Evolutionary conservation across 768 basidiomycete genomes (phyloP).

Genomic region (Hydnomerulius pinastri): DNA sequence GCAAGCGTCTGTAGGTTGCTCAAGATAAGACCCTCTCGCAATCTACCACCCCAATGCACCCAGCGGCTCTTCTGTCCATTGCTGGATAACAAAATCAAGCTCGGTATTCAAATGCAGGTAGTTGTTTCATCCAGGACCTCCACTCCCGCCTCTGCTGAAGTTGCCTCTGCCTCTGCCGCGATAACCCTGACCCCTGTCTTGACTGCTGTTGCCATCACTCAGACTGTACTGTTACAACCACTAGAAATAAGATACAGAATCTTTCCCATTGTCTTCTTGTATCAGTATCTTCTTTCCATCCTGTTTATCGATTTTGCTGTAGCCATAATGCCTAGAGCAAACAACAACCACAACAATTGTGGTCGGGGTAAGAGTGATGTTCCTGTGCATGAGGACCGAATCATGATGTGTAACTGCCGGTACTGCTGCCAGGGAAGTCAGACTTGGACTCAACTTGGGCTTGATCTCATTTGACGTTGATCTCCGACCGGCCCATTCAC

Average conservation of each 20-base stretch:
- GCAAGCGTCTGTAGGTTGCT: conserved; percentile 6
- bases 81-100: conserved; percentile 25
- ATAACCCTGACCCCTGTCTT: conserved; percentile 15
- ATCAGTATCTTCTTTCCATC: conserved; percentile 17
- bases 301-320: neutral
- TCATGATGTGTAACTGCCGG: neutral
- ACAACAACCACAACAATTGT: too few relatives aligned
- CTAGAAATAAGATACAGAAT: too few relatives aligned
- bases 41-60: conserved; percentile 15
- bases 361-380: neutral
- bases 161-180: conserved; percentile 7
- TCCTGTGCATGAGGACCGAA: neutral
- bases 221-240: too few relatives aligned
- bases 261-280: conserved; percentile 12
- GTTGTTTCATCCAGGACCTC: conserved; percentile 3
- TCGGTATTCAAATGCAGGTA: conserved; percentile 24
- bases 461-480: too few relatives aligned
- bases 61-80: conserved; percentile 16
- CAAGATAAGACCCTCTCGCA: conserved; percentile 6
- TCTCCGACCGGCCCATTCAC: too few relatives aligned
- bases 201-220: conserved; percentile 27
- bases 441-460: too few relatives aligned
- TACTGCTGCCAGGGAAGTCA: neutral
- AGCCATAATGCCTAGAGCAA: too few relatives aligned
- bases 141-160: neutral